These are phyloP conservation scores for Fusarium pseudocircinatum DNA, from an alignment of 2,329 filamentous ascomycete genomes.

Conservation along the genomic window DNA sequence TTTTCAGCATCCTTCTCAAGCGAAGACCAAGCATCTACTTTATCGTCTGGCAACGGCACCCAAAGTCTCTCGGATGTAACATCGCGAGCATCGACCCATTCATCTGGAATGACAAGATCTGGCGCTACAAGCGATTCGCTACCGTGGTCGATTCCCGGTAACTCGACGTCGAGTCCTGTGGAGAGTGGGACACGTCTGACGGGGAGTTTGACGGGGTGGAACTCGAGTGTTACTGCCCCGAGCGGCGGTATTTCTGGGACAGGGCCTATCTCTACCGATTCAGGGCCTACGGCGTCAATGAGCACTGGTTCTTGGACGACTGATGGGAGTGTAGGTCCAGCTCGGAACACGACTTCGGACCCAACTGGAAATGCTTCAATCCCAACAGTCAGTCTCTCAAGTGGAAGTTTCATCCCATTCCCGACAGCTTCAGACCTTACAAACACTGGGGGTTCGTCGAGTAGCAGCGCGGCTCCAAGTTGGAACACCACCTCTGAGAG, in stretches of 20 bases:
- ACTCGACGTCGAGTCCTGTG: constrained; percentile 8
- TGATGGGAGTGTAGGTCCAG: background rate
- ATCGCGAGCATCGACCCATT: background rate
- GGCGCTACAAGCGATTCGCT: constrained; percentile 5
- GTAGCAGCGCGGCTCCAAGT: background rate
- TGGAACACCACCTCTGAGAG: background rate
- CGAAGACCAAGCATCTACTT: background rate
- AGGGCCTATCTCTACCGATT: background rate
- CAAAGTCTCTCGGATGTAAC: background rate
- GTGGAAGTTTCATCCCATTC: background rate
- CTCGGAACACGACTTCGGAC: background rate
- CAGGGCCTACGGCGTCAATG: background rate
- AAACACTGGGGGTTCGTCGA: background rate
- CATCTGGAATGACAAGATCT: constrained; percentile 5
- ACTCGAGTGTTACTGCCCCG: constrained; percentile 19
- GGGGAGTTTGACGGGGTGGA: constrained; percentile 10
- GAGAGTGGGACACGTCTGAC: constrained; percentile 21
- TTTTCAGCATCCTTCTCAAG: background rate
- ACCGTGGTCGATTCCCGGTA: constrained; percentile 18
- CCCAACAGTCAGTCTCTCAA: background rate
- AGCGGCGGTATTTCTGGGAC: constrained; percentile 1
- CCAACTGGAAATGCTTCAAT: background rate
- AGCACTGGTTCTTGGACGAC: background rate
- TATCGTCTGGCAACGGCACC: background rate
- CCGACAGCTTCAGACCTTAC: background rate